Evolutionary conservation across 2,329 filamentous ascomycete species (phyloP), one percentile per base, ranked within the genome.

Genomic region (Hypoxylon sp.): DNA sequence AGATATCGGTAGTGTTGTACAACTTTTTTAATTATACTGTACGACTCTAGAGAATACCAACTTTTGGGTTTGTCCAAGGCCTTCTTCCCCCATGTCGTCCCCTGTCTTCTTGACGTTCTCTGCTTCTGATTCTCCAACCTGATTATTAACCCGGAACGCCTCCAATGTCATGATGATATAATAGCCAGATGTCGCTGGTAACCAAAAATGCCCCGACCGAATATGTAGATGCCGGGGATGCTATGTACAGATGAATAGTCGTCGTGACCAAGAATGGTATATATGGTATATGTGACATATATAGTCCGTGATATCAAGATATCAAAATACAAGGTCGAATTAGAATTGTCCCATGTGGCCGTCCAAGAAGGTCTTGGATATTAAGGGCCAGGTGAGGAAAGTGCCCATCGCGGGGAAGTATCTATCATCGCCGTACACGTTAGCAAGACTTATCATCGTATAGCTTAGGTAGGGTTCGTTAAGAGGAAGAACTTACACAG

Each of bases 361-460:
- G 65, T 78, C 72, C 8, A 79, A 24, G 31, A 71, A 11, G 10
- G 51, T n/a, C 44, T 64, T 48, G 51, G 70, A 70, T 9, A 76
- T 37, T 10, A 70, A 65, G 1, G 82, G 82, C 82, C 82, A 83
- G 56, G 78, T 78, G n/a, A 83, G 77, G 47, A 82, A 70, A 8
- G 75, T 24, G 3, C 65, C 69, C 44, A 79, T 73, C 31, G 68
- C 70, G 1, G 81, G 79, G 68, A 82, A 68, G 75, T 78, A 83
- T 39, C 81, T 82, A 48, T 67, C 19, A 11, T 31, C 10, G 26
- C 33, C 47, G 42, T 37, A 17, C 13, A 5, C n/a, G 59, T 59
- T 17, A 65, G 63, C 17, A 5, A 24, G 17, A 29, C 13, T 29
- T 11, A 13, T 24, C 9, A 6, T 35, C 10, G n/a, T 26, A 5